phyloP scores from a whole-genome alignment of 495 filamentous ascomycete species.

The Hypoxylon rickii region DNA sequence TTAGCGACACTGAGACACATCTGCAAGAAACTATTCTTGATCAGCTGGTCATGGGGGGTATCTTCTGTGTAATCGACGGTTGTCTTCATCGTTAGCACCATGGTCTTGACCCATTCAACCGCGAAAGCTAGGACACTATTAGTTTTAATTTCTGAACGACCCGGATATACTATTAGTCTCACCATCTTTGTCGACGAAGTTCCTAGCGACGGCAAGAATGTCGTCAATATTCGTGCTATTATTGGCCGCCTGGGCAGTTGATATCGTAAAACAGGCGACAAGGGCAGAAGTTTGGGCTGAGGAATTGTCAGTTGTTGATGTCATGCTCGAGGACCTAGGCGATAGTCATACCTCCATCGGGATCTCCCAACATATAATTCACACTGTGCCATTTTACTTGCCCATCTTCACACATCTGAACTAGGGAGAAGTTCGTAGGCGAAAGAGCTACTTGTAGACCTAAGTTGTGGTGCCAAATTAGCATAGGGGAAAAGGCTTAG shows the following conservation, averaged over 20 bases:
- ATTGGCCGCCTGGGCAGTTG: constrained; percentile 50
- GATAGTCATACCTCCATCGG: constrained; percentile 47
- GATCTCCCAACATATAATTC: constrained; percentile 55
- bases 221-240: constrained; percentile 67
- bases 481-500: background rate
- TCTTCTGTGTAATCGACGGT: constrained; percentile 73
- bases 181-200: constrained; percentile 49
- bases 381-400: constrained; percentile 66
- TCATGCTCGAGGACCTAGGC: background rate
- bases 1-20: constrained; percentile 72
- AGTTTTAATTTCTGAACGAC: constrained; percentile 37
- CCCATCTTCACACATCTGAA: constrained; percentile 67
- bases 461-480: constrained; percentile 40
- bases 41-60: constrained; percentile 68
- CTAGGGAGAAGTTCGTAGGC: constrained; percentile 71
- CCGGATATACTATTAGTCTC: constrained; percentile 2
- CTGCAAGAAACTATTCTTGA: constrained; percentile 68
- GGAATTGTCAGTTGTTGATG: constrained; percentile 6
- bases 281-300: constrained; percentile 57
- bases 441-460: constrained; percentile 72
- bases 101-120: constrained; percentile 61
- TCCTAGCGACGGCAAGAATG: constrained; percentile 67
- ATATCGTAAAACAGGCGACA: constrained; percentile 62
- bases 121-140: constrained; percentile 50
- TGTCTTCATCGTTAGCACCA: constrained; percentile 68